A percentile compares a stretch with the other conserved stretches of the same genome.
These are phyloP conservation scores for Isoetes engelmannii DNA, from an alignment of 83 land plant species.

Conservation along the genomic window DNA sequence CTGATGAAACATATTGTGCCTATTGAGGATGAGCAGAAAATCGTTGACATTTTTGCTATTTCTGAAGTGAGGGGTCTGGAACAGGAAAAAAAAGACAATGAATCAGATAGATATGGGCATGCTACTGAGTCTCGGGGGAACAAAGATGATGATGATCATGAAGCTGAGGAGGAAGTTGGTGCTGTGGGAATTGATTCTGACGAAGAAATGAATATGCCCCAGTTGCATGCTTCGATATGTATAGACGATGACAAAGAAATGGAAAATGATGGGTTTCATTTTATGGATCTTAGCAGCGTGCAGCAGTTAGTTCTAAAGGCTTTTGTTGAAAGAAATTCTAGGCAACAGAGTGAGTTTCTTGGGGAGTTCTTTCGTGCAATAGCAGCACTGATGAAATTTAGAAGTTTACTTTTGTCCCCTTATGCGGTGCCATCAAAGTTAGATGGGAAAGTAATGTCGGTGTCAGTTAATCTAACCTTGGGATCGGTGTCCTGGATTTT, in stretches of 20 bases:
- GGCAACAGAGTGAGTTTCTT: constrained; percentile 14
- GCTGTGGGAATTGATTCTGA: background rate
- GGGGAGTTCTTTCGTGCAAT: constrained; percentile 34
- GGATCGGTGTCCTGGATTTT: constrained; percentile 15
- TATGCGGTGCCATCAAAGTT: constrained; percentile 3
- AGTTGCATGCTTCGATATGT: background rate
- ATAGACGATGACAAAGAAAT: too few species aligned
- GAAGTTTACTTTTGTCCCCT: constrained; percentile 31
- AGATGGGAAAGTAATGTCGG: background rate
- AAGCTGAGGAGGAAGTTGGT: background rate
- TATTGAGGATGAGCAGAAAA: background rate
- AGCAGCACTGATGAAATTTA: constrained; percentile 27
- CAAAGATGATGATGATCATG: constrained; percentile 10
- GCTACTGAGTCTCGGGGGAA: background rate
- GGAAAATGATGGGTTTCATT: background rate
- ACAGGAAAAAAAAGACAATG: background rate
- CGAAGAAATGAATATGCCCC: background rate
- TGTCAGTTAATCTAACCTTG: constrained; percentile 18
- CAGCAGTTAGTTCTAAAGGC: constrained; percentile 8
- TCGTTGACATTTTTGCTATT: background rate
- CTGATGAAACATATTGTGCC: background rate
- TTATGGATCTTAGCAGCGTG: constrained; percentile 4
- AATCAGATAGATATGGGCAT: background rate
- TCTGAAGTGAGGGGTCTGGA: background rate
- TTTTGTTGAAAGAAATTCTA: constrained; percentile 13